A percentile compares a stretch with the other conserved stretches of the same genome.
Conservation (phyloP, 1,284 basidiomycete genomes). For the Papiliotrema flavescens region DNA sequence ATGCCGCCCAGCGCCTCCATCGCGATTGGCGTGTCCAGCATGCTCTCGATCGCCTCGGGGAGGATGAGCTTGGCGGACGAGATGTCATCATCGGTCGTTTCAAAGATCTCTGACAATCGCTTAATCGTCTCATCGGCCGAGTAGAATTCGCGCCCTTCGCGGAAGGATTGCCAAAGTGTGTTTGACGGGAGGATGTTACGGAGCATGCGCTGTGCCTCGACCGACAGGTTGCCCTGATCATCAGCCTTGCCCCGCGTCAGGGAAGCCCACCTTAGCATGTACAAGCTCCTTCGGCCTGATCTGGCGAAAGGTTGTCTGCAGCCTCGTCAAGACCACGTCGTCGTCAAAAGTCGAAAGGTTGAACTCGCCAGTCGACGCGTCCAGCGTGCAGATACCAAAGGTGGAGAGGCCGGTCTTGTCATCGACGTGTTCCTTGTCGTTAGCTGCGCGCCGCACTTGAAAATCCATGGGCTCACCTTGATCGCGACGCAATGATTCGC, state of each 20-base stretch:
- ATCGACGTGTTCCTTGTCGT: conserved; percentile 37
- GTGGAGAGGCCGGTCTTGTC: conserved; percentile 32
- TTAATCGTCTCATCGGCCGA: conserved; percentile 66
- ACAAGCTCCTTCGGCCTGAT: conserved; percentile 89
- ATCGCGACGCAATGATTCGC: conserved; percentile 93
- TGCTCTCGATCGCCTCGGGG: conserved; percentile 68
- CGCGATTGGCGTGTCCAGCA: conserved; percentile 63
- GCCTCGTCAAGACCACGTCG: conserved; percentile 82
- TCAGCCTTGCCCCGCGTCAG: neutral
- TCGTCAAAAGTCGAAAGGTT: conserved; percentile 86
- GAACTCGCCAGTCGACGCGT: conserved; percentile 95
- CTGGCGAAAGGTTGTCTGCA: conserved; percentile 93
- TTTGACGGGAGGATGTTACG: conserved; percentile 71
- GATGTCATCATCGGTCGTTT: conserved; percentile 52
- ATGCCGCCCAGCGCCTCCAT: conserved; percentile 82
- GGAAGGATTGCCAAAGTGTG: conserved; percentile 81
- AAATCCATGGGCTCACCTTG: conserved; percentile 53
- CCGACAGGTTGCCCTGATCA: conserved; percentile 71
- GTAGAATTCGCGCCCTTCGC: conserved; percentile 74
- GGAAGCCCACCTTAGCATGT: conserved; percentile 70
- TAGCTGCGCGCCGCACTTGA: conserved; percentile 11
- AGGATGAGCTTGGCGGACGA: conserved; percentile 52
- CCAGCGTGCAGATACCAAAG: conserved; percentile 92
- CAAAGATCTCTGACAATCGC: conserved; percentile 68
- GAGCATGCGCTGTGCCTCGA: conserved; percentile 72